Percentiles rank a stretch among this genome's conserved stretches.
phyloP scores from a whole-genome alignment of 495 filamentous ascomycete species.

The Xylaria sp. region DNA sequence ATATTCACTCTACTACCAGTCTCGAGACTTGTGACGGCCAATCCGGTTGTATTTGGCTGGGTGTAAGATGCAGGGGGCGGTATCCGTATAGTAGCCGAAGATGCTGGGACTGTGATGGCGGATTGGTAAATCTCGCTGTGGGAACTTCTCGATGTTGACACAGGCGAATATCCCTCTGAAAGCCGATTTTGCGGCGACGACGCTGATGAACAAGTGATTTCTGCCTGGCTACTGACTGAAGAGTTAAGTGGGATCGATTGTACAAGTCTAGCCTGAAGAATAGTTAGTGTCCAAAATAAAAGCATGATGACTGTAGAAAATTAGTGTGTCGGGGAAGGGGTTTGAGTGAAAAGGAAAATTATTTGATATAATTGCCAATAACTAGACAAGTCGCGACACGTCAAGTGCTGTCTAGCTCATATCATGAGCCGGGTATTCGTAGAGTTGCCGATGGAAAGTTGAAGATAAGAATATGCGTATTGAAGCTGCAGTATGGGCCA shows the following conservation, averaged over 20 bases:
- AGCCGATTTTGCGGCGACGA: not conserved
- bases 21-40: slow-evolving; percentile 19
- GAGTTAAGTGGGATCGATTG: slow-evolving; percentile 27
- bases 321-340: slow-evolving; percentile 2
- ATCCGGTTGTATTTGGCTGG: slow-evolving; percentile 46
- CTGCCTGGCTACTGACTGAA: not conserved
- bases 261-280: slow-evolving; percentile 33
- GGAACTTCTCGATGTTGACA: slow-evolving; percentile 15
- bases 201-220: not conserved
- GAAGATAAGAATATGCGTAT: slow-evolving; percentile 25
- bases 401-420: not conserved
- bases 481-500: slow-evolving; percentile 14
- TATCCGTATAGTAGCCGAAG: slow-evolving; percentile 26
- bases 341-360: not conserved
- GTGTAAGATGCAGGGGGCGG: slow-evolving; percentile 21
- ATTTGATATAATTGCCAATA: slow-evolving; percentile 17
- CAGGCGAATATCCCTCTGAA: slow-evolving; percentile 23
- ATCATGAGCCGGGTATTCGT: not conserved
- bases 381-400: not conserved
- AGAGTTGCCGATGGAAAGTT: not conserved
- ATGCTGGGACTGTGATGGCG: slow-evolving; percentile 21
- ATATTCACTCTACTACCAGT: slow-evolving; percentile 16
- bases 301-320: slow-evolving; percentile 31
- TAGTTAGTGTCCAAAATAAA: slow-evolving; percentile 35
- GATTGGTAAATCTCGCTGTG: slow-evolving; percentile 32